Percentiles rank a stretch among this genome's conserved stretches.
Evolutionary conservation across 2,329 filamentous ascomycete genomes (phyloP).

Genomic region (Sporothrix inflata): DNA sequence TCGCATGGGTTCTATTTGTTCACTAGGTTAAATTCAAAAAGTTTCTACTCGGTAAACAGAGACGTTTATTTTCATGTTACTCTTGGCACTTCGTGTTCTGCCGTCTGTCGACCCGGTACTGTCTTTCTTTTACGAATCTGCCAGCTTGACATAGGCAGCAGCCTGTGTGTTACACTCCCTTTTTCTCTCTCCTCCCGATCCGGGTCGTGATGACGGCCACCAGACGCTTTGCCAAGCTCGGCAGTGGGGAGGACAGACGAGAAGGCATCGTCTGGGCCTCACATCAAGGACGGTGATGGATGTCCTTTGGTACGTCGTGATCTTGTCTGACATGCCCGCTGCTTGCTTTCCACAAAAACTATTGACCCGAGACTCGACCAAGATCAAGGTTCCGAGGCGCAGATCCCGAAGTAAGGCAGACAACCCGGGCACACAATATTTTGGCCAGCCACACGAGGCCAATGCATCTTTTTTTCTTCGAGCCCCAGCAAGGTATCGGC

Average conservation of each 20-base stretch:
- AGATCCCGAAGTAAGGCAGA: conserved; percentile 6
- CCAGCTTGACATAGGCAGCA: not conserved
- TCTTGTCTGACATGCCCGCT: not conserved
- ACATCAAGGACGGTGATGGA: too few relatives aligned
- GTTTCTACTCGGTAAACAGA: not conserved
- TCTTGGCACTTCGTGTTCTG: conserved; percentile 17
- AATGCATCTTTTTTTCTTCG: not conserved
- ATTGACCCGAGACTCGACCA: not conserved
- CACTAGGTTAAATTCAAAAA: not conserved
- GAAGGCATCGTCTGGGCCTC: too few relatives aligned
- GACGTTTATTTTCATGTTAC: not conserved
- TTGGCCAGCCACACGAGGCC: not conserved
- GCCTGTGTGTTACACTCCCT: not conserved
- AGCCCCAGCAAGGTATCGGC: not conserved
- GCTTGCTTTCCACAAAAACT: not conserved
- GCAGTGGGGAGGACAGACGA: conserved; percentile 9
- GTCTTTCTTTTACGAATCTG: not conserved
- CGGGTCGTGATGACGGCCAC: not conserved
- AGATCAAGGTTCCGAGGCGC: not conserved
- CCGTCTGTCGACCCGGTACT: not conserved
- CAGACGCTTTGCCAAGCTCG: not conserved
- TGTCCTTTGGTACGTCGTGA: not conserved
- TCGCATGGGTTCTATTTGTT: not conserved
- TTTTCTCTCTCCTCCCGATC: not conserved
- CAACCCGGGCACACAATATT: not conserved